Conservation (phyloP, 176 grass and related monocot genomes). For the Poa annua region DNA sequence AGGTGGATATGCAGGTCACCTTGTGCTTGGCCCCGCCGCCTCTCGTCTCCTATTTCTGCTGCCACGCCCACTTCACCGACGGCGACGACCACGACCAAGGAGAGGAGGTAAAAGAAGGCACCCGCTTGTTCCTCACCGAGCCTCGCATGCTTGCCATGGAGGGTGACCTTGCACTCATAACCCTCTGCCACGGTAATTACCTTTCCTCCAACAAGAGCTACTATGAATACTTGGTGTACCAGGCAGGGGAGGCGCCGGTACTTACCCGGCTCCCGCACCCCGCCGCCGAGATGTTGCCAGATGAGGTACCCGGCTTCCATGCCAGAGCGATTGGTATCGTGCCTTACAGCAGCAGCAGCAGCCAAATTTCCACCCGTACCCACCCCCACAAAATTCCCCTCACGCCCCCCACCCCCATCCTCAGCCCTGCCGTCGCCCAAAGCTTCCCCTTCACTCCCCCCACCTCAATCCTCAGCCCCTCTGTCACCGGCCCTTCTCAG, state of each 20-base stretch:
- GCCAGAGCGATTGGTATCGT: not conserved
- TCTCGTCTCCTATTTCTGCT: not conserved
- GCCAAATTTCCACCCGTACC: too few species aligned
- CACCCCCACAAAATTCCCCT: too few species aligned
- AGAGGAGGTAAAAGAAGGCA: not conserved
- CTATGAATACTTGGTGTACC: constrained; percentile 8
- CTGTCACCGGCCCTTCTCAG: too few species aligned
- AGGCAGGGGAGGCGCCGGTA: not conserved
- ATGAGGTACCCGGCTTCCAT: not conserved
- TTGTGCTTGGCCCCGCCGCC: not conserved
- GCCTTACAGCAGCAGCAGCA: too few species aligned
- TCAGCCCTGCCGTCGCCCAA: too few species aligned
- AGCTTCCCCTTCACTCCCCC: too few species aligned
- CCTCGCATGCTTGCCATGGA: not conserved
- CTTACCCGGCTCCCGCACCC: not conserved
- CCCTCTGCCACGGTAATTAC: not conserved
- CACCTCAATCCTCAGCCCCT: too few species aligned
- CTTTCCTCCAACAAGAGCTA: not conserved
- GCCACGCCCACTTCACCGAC: not conserved
- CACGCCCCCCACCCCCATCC: too few species aligned
- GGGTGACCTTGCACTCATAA: not conserved
- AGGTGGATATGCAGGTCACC: not conserved
- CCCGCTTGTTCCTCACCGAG: not conserved
- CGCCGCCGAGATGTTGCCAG: not conserved
- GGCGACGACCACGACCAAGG: too few species aligned